These are phyloP conservation scores for Prunus campanulata DNA, from an alignment of 306 rosid species.

Conservation along the genomic window DNA sequence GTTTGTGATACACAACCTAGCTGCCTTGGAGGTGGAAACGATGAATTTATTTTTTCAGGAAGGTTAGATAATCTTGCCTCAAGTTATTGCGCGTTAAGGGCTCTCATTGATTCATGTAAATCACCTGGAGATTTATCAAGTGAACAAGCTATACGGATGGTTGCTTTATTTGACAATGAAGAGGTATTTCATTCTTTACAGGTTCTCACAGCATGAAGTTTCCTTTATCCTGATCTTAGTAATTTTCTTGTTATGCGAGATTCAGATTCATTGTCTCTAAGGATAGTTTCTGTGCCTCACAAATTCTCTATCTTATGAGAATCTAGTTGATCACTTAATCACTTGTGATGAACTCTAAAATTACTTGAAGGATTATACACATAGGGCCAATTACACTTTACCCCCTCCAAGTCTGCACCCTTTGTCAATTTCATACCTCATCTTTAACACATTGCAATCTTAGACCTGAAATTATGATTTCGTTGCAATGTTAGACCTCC, in stretches of 20 bases:
- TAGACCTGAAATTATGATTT: too few species aligned
- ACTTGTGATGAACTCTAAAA: not conserved
- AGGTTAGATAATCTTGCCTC: conserved; percentile 96
- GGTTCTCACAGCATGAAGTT: conserved; percentile 4
- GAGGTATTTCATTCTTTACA: conserved; percentile 58
- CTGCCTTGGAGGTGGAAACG: conserved; percentile 96
- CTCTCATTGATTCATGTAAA: conserved; percentile 76
- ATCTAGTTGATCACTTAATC: not conserved
- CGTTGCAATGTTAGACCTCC: too few species aligned
- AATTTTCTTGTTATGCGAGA: not conserved
- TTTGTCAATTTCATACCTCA: too few species aligned
- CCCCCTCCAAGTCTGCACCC: too few species aligned
- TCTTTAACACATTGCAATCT: too few species aligned
- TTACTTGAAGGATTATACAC: not conserved
- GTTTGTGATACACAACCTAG: conserved; percentile 96
- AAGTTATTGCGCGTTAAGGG: conserved; percentile 89
- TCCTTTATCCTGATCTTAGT: not conserved
- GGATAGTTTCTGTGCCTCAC: not conserved
- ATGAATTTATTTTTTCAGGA: conserved; percentile 95
- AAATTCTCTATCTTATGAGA: not conserved
- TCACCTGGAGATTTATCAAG: conserved; percentile 54
- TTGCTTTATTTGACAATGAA: conserved; percentile 96
- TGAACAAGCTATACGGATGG: conserved; percentile 84
- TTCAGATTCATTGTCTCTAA: not conserved
- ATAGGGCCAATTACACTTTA: too few species aligned